Percentiles rank a stretch among this genome's conserved stretches.
Conservation (phyloP, 2,329 filamentous ascomycete genomes). For the Chaetomiaceae sp. region DNA sequence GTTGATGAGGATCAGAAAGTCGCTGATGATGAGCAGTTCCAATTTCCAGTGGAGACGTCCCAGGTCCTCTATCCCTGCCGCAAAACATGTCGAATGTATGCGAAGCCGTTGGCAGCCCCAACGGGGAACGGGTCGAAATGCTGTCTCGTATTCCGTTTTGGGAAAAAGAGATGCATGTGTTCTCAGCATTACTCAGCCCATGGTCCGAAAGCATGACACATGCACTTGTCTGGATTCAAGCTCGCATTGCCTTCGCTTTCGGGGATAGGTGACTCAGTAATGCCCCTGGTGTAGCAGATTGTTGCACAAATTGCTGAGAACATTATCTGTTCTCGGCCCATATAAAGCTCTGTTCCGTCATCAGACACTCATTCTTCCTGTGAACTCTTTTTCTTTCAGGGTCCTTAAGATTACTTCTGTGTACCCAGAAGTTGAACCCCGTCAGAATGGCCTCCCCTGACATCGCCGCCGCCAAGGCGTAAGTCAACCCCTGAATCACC, state of each 20-base stretch:
- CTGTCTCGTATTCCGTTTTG: slow-evolving; percentile 6
- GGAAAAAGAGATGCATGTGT: slow-evolving; percentile 5
- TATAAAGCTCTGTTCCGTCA: too few species aligned
- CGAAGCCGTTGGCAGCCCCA: too few species aligned
- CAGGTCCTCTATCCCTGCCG: too few species aligned
- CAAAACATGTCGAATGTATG: too few species aligned
- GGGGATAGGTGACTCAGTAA: neutral
- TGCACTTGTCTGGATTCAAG: neutral
- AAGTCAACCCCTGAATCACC: neutral
- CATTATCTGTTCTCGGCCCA: too few species aligned
- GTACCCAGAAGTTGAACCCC: neutral
- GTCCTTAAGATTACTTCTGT: neutral
- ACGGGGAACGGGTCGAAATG: neutral
- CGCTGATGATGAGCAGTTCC: too few species aligned
- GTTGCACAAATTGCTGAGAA: neutral
- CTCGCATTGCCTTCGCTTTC: neutral
- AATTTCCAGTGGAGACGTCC: too few species aligned
- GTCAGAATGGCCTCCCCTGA: slow-evolving; percentile 1
- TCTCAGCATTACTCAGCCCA: neutral
- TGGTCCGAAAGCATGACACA: neutral
- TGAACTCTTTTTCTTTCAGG: too few species aligned
- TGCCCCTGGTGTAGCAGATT: neutral
- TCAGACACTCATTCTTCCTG: too few species aligned
- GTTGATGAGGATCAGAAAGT: too few species aligned
- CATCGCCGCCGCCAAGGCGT: slow-evolving; percentile 4